Conservation (phyloP, 441 rosid genomes). For the Populus hybrid region DNA sequence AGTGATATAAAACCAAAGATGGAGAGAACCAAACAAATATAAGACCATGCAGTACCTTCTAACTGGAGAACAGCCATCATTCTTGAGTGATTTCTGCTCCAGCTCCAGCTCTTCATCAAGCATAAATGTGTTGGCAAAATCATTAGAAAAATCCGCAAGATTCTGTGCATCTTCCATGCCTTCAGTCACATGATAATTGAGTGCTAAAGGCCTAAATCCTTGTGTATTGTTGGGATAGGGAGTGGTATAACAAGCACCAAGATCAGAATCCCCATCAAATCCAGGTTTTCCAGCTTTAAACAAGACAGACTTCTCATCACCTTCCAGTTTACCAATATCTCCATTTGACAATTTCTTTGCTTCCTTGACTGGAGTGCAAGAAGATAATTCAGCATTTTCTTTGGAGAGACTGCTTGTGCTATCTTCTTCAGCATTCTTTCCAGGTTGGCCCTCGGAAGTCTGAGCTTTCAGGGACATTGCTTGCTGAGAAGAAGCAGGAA, state of each 20-base stretch:
- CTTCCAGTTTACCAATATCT: constrained; percentile 20
- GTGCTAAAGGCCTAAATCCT: constrained; percentile 34
- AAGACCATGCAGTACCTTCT: constrained; percentile 51
- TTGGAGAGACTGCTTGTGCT: constrained; percentile 16
- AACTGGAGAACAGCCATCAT: constrained; percentile 34
- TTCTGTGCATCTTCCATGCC: constrained; percentile 30
- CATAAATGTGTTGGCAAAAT: constrained; percentile 79
- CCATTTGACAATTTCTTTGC: constrained; percentile 23
- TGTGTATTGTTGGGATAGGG: constrained; percentile 21
- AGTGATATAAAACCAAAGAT: not conserved
- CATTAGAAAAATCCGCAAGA: constrained; percentile 51
- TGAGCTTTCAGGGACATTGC: constrained; percentile 29
- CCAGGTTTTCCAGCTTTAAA: constrained; percentile 20
- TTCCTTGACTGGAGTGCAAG: constrained; percentile 13
- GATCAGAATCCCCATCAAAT: constrained; percentile 21
- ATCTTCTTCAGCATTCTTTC: constrained; percentile 33
- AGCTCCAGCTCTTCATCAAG: constrained; percentile 94
- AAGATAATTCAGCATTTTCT: constrained; percentile 23
- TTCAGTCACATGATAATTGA: constrained; percentile 20
- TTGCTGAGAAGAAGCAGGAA: constrained; percentile 31
- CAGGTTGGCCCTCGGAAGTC: constrained; percentile 35
- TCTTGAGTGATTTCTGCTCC: constrained; percentile 60
- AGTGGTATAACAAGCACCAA: constrained; percentile 21
- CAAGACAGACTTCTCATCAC: constrained; percentile 13
- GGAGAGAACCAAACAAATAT: constrained; percentile 2